Conservation (phyloP, 1,139 yeast species). For the Protomyces lactucae-debilis region DNA sequence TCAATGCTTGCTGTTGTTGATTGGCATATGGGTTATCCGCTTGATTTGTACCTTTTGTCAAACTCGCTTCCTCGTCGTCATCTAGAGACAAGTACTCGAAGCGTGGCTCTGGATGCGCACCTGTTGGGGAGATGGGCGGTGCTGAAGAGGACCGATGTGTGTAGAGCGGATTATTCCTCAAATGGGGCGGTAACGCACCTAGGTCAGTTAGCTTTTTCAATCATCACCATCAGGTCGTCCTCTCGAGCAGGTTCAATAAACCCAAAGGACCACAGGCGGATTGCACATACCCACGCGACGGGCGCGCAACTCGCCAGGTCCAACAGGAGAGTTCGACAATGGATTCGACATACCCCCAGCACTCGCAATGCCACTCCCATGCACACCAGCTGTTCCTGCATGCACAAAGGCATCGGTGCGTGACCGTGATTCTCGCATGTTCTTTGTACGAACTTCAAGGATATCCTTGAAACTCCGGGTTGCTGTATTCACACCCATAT, state of each 20-base stretch:
- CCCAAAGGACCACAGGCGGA: not conserved
- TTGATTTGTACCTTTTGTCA: conserved; percentile 1
- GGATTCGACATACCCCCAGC: not conserved
- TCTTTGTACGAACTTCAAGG: conserved; percentile 75
- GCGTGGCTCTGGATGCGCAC: not conserved
- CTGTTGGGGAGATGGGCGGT: conserved; percentile 22
- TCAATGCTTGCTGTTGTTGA: conserved; percentile 18
- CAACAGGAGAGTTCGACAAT: not conserved
- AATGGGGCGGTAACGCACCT: conserved; percentile 1
- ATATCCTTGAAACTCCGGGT: conserved; percentile 89
- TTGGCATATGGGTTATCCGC: conserved; percentile 22
- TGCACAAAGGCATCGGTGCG: conserved; percentile 75
- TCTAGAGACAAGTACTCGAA: conserved; percentile 21
- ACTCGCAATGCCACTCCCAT: not conserved
- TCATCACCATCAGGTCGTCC: no score
- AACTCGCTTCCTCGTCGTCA: conserved; percentile 8
- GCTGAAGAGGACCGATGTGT: conserved; percentile 19
- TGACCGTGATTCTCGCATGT: conserved; percentile 72
- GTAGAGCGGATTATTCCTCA: conserved; percentile 19
- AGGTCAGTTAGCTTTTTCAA: not conserved
- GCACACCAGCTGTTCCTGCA: conserved; percentile 9
- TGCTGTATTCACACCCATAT: conserved; percentile 83
- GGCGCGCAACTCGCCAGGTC: not conserved
- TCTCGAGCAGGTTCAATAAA: no score
- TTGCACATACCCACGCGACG: not conserved